Base-by-base conservation (phyloP, 345 rosid species). In the Melaleuca alternifolia region DNA sequence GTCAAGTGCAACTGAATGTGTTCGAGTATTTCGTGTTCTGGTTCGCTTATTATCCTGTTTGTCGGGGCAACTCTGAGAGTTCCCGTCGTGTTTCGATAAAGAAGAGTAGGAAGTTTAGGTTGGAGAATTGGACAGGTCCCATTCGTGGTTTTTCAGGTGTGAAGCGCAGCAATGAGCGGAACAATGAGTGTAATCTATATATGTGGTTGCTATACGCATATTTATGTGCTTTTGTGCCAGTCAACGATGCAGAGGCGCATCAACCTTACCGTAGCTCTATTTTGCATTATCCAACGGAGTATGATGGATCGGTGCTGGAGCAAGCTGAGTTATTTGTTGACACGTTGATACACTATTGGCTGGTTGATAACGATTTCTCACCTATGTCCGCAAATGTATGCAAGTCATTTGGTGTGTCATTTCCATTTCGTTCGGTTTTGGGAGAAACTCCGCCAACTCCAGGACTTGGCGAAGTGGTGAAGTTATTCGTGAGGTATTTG, bases 1-100 rank as follows among this genome's bases (percentile, higher is more conserved):
- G 82, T 88, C 95, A 94, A 85, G 92, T 97, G 85, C 94, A 95
- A 71, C 89, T 96, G 41, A 93, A 94, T 84, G 95, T 97, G 85
- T 93, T 97, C 13, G 97, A 97, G 89, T 97, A 97, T 87, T 97
- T 89, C 90, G 87, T 97, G 94, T 97, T 95, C 89, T 95, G 99
- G 99, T 93, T 95, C 90, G 96, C 98, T 56, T 97, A 97, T 89
- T 95, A 96, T 88, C 99, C 99, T 3, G 91, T 94, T 82, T 93
- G 94, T 86, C 94, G 92, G 93, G 96, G 93, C 30, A 94, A 93
- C 86, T 82, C 84, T 11, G 97, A 97, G 79, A 94, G 84, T 82
- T 89, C 88, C 0, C 90, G 88, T 37, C 82, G 59, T 52, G 85
- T 59, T 83, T 86, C 95, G 1, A 54, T 85, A 0, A 96, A 92